A percentile compares a stretch with the other conserved stretches of the same genome.
Evolutionary conservation across 176 grass and related monocot genomes (phyloP).

Genomic region (Aegilops umbellulata): DNA sequence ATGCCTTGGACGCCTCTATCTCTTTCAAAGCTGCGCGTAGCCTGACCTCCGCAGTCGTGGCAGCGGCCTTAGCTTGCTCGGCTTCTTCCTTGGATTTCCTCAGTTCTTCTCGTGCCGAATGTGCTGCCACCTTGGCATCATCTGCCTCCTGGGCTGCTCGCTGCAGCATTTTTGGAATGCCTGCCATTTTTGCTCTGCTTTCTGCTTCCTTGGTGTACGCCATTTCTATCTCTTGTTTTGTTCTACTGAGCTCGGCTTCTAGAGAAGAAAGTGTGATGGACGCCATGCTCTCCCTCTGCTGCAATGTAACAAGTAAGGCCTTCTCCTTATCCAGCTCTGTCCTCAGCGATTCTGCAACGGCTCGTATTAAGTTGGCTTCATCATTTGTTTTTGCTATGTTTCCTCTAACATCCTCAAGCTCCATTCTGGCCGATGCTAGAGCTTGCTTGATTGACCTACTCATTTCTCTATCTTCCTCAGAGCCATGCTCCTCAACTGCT

Average conservation of each 20-base stretch:
- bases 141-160: slow-evolving; percentile 76
- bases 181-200: slow-evolving; percentile 56
- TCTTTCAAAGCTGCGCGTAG: slow-evolving; percentile 75
- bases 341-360: slow-evolving; percentile 49
- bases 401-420: slow-evolving; percentile 63
- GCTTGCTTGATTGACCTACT: slow-evolving; percentile 53
- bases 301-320: slow-evolving; percentile 61
- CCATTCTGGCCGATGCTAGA: slow-evolving; percentile 57
- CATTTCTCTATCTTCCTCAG: slow-evolving; percentile 55
- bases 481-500: slow-evolving; percentile 34
- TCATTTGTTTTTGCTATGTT: slow-evolving; percentile 52
- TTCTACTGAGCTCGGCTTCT: slow-evolving; percentile 75
- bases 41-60: slow-evolving; percentile 60
- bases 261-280: slow-evolving; percentile 80
- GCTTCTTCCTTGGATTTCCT: slow-evolving; percentile 75
- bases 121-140: slow-evolving; percentile 54
- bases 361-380: slow-evolving; percentile 58
- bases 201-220: slow-evolving; percentile 64
- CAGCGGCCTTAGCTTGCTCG: slow-evolving; percentile 67
- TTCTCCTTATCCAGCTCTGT: slow-evolving; percentile 70
- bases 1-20: slow-evolving; percentile 73
- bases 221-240: slow-evolving; percentile 67
- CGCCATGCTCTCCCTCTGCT: slow-evolving; percentile 86
- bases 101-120: slow-evolving; percentile 71
- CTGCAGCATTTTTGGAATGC: slow-evolving; percentile 88